Percentiles rank a stretch among this genome's conserved stretches.
phyloP scores from a whole-genome alignment of 2,329 filamentous ascomycete species.

The Cyphellophora europaea region DNA sequence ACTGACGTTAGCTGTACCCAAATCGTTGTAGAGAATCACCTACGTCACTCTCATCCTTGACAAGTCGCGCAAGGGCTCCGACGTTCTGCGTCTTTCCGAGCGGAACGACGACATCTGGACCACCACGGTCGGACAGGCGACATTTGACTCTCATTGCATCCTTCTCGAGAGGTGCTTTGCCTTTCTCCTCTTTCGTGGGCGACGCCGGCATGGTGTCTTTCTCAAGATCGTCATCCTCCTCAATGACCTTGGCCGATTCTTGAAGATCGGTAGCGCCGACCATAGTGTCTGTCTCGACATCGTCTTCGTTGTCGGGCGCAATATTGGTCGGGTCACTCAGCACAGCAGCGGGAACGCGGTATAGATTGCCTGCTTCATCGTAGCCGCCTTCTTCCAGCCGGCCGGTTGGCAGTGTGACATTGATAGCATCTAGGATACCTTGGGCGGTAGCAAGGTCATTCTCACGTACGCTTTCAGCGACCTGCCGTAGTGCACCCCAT shows the following conservation, averaged over 20 bases:
- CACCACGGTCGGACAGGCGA: conserved; percentile 55
- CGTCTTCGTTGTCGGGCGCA: conserved; percentile 17
- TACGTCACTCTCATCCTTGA: conserved; percentile 44
- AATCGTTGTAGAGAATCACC: not conserved
- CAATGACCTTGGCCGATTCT: conserved; percentile 17
- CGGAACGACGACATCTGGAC: conserved; percentile 52
- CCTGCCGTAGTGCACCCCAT: conserved; percentile 66
- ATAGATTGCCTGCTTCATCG: conserved; percentile 61
- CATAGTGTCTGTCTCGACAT: conserved; percentile 29
- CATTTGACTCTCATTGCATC: conserved; percentile 51
- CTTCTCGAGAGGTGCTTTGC: conserved; percentile 37
- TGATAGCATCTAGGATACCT: conserved; percentile 67
- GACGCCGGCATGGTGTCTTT: conserved; percentile 10
- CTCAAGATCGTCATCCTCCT: conserved; percentile 17
- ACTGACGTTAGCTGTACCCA: conserved; percentile 26
- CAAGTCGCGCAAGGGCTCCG: conserved; percentile 49
- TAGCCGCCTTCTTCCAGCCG: conserved; percentile 64
- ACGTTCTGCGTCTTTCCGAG: conserved; percentile 56
- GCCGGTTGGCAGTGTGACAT: conserved; percentile 64
- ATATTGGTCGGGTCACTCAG: conserved; percentile 59
- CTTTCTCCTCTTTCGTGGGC: conserved; percentile 24
- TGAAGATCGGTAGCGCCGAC: conserved; percentile 21
- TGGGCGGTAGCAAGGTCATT: conserved; percentile 62
- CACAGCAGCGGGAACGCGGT: conserved; percentile 58
- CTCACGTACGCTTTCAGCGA: conserved; percentile 59